Evolutionary conservation across 257 asterid genomes (phyloP).

Genomic region (Solanum clarkiae): DNA sequence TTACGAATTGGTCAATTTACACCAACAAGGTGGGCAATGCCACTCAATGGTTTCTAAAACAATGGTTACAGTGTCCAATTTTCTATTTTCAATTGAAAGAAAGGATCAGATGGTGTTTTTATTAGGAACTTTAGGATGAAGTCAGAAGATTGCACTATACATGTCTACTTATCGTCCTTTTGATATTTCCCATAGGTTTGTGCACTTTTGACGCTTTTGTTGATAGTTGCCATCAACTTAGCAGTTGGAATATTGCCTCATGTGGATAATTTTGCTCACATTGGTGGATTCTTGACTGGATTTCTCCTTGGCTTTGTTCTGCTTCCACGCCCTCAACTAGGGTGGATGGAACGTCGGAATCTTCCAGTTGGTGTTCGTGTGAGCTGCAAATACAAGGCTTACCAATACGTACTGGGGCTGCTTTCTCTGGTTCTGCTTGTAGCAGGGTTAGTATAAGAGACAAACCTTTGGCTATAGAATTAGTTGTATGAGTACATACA

Average conservation of each 20-base stretch:
- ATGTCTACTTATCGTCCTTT: neutral
- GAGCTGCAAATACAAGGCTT: conserved; percentile 51
- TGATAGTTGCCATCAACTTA: conserved; percentile 51
- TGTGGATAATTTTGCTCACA: conserved; percentile 79
- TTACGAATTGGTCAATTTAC: conserved; percentile 85
- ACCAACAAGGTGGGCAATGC: conserved; percentile 51
- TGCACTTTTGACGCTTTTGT: conserved; percentile 56
- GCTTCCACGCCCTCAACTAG: conserved; percentile 79
- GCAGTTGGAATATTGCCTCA: conserved; percentile 82
- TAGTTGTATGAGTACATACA: neutral
- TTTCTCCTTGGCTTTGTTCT: conserved; percentile 75
- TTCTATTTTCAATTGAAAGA: neutral
- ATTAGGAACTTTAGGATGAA: neutral
- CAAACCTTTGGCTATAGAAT: neutral
- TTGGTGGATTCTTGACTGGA: conserved; percentile 86
- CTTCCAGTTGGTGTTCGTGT: conserved; percentile 40
- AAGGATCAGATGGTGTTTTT: neutral
- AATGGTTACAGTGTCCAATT: neutral
- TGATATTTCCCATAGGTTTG: conserved; percentile 35
- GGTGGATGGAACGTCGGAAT: conserved; percentile 61
- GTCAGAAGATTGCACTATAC: neutral
- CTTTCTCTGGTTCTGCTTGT: conserved; percentile 43
- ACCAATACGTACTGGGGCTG: conserved; percentile 53
- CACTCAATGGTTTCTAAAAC: neutral
- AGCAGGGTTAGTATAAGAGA: conserved; percentile 42